Percentiles rank a stretch among this genome's conserved stretches.
Evolutionary conservation across 805 yeast species (phyloP).

Genomic region (Lachancea fermentati): DNA sequence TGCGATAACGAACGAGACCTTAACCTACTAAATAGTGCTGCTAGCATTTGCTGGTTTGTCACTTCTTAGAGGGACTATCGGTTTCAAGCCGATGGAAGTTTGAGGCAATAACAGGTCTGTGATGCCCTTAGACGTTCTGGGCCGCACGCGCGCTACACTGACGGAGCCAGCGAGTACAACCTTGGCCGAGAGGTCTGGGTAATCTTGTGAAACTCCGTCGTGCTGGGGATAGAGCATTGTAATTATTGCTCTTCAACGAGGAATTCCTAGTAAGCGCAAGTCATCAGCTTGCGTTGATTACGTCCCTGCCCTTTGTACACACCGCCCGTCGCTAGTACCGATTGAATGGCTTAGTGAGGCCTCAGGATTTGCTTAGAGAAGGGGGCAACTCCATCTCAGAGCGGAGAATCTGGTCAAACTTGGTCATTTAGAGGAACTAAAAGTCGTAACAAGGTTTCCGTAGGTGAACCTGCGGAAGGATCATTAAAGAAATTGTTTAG

Average conservation of each 20-base stretch:
- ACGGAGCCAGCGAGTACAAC: constrained; percentile 41
- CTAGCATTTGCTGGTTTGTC: constrained; percentile 35
- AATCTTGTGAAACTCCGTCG: constrained; percentile 40
- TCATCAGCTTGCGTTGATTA: constrained; percentile 42
- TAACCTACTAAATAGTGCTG: constrained; percentile 37
- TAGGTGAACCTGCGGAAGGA: constrained; percentile 38
- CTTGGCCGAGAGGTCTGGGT: constrained; percentile 39
- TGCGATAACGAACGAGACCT: constrained; percentile 46
- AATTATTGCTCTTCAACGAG: constrained; percentile 43
- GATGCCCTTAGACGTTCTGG: constrained; percentile 44
- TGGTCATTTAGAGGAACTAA: constrained; percentile 43
- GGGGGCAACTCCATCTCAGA: constrained; percentile 36
- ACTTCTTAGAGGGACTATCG: constrained; percentile 41
- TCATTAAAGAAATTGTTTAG: constrained; percentile 30
- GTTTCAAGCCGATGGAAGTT: constrained; percentile 40
- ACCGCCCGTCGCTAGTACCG: constrained; percentile 43
- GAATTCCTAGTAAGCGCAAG: constrained; percentile 44
- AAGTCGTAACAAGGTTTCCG: constrained; percentile 42
- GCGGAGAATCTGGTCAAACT: constrained; percentile 38
- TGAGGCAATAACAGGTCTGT: constrained; percentile 44
- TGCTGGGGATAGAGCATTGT: constrained; percentile 37
- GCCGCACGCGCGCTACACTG: constrained; percentile 46
- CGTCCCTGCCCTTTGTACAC: constrained; percentile 44
- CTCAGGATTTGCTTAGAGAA: constrained; percentile 34
- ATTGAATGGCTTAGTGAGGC: constrained; percentile 42